A percentile compares a stretch with the other conserved stretches of the same genome.
These are phyloP conservation scores for Microcyclosporella mali DNA, from an alignment of 2,329 filamentous ascomycete genomes.

Conservation along the genomic window DNA sequence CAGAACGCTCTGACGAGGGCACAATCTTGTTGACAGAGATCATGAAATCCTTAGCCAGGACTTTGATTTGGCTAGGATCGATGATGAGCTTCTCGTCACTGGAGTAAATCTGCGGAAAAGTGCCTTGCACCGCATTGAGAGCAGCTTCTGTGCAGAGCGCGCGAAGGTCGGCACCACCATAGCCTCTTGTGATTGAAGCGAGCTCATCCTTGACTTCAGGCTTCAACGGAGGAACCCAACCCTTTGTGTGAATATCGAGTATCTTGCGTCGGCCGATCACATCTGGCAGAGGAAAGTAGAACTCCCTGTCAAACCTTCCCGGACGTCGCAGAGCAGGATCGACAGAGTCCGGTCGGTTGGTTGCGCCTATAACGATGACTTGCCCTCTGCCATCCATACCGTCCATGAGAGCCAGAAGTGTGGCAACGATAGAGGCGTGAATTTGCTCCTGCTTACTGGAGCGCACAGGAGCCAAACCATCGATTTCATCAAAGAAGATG, in stretches of 20 bases:
- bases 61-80: slow-evolving; percentile 72
- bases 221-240: slow-evolving; percentile 75
- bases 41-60: slow-evolving; percentile 94
- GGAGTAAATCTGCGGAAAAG: slow-evolving; percentile 92
- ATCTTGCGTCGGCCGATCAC: slow-evolving; percentile 74
- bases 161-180: slow-evolving; percentile 89
- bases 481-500: slow-evolving; percentile 99
- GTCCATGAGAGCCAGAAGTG: slow-evolving; percentile 89
- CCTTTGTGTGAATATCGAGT: slow-evolving; percentile 88
- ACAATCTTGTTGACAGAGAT: slow-evolving; percentile 93
- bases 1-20: slow-evolving; percentile 86
- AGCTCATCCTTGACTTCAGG: slow-evolving; percentile 74
- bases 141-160: slow-evolving; percentile 94
- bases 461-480: slow-evolving; percentile 88
- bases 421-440: slow-evolving; percentile 94
- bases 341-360: slow-evolving; percentile 92
- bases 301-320: slow-evolving; percentile 93
- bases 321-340: slow-evolving; percentile 91
- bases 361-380: slow-evolving; percentile 98
- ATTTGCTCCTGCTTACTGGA: slow-evolving; percentile 99
- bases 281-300: slow-evolving; percentile 92
- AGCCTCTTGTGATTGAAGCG: slow-evolving; percentile 86
- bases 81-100: slow-evolving; percentile 87
- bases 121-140: slow-evolving; percentile 89
- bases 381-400: slow-evolving; percentile 98